phyloP scores from a whole-genome alignment of 2,329 filamentous ascomycete genomes.

The Xylaria sp. region DNA sequence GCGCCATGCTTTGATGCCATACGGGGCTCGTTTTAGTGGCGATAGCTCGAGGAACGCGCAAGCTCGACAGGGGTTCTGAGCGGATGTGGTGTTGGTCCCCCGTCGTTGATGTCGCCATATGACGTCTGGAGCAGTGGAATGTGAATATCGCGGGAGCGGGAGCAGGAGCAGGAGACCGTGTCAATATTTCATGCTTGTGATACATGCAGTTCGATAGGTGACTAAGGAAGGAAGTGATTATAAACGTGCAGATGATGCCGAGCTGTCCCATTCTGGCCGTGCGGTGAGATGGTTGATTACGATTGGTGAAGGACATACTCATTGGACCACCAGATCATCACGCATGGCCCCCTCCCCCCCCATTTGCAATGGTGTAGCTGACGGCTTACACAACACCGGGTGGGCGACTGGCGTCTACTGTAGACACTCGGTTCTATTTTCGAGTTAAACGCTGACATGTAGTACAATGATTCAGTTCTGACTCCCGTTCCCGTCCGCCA shows the following conservation, averaged over 20 bases:
- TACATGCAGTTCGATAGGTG: not conserved
- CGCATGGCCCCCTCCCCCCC: not conserved
- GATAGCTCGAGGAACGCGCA: slow-evolving; percentile 29
- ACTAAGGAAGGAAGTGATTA: slow-evolving; percentile 3
- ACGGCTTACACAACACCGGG: slow-evolving; percentile 2
- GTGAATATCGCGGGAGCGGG: slow-evolving; percentile 1
- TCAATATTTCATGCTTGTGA: not conserved
- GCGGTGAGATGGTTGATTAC: slow-evolving; percentile 21
- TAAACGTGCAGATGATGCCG: slow-evolving; percentile 16
- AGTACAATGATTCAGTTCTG: slow-evolving; percentile 3
- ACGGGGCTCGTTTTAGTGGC: slow-evolving; percentile 23
- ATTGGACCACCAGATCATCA: slow-evolving; percentile 14
- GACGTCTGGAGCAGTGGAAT: slow-evolving; percentile 20
- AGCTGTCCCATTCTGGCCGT: slow-evolving; percentile 15
- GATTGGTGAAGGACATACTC: slow-evolving; percentile 25
- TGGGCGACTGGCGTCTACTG: not conserved
- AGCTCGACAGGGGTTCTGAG: slow-evolving; percentile 27
- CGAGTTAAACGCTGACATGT: not conserved
- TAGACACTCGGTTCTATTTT: not conserved
- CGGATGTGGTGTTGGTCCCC: slow-evolving; percentile 21
- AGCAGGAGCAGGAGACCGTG: not conserved
- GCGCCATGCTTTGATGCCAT: slow-evolving; percentile 25
- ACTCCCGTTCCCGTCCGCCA: slow-evolving; percentile 15
- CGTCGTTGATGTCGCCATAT: slow-evolving; percentile 26
- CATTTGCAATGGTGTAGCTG: not conserved